These are phyloP conservation scores for Chrysoporthe austroafricana DNA, from an alignment of 2,329 filamentous ascomycete species.

Conservation along the genomic window DNA sequence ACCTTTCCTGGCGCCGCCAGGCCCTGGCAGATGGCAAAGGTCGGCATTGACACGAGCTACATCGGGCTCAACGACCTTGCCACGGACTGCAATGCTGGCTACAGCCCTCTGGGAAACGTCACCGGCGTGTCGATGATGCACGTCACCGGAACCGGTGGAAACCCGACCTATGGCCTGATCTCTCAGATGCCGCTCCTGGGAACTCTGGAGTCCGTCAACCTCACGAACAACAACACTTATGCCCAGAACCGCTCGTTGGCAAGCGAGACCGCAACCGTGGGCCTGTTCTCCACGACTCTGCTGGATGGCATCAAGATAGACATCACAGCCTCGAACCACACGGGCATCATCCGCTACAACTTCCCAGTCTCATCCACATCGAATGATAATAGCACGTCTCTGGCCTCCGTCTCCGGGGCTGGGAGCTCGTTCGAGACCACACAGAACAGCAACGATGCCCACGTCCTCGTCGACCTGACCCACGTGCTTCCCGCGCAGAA, in stretches of 20 bases:
- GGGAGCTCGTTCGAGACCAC: not conserved
- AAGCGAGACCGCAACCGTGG: conserved; percentile 19
- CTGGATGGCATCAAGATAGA: conserved; percentile 21
- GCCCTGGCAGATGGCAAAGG: conserved; percentile 21
- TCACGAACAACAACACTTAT: conserved; percentile 22
- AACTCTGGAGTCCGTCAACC: conserved; percentile 3
- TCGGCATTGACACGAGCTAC: conserved; percentile 23
- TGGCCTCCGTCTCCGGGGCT: too few relatives aligned
- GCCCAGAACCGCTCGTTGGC: conserved; percentile 22
- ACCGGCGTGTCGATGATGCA: conserved; percentile 24
- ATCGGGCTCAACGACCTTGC: conserved; percentile 11
- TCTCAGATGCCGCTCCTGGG: conserved; percentile 21
- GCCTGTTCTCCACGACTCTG: conserved; percentile 20
- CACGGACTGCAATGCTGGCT: conserved; percentile 19
- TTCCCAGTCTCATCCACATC: conserved; percentile 12
- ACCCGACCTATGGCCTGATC: conserved; percentile 21
- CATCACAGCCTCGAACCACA: conserved; percentile 19
- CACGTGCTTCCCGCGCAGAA: conserved; percentile 20
- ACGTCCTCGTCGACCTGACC: conserved; percentile 20
- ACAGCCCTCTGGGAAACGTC: conserved; percentile 22
- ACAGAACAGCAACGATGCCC: conserved; percentile 14
- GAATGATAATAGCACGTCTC: not conserved
- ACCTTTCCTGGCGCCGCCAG: conserved; percentile 17
- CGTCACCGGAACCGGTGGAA: conserved; percentile 19
- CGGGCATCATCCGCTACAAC: conserved; percentile 19